phyloP scores from a whole-genome alignment of 257 asterid genomes.

The Solanum commersonii region DNA sequence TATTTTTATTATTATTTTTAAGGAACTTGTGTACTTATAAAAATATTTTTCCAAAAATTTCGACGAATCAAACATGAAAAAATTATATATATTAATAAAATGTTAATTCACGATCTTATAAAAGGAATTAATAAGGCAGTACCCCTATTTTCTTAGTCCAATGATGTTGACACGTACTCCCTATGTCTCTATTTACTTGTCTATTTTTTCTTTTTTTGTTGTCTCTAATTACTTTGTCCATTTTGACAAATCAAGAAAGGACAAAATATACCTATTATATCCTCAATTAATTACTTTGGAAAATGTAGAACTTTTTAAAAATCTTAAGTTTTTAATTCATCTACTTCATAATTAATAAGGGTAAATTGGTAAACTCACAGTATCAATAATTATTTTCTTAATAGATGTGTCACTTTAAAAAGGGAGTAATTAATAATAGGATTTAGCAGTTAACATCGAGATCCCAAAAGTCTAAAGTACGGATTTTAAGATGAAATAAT shows the following conservation, averaged over 20 bases:
- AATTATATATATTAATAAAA: not conserved
- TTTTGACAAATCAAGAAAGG: too few species aligned
- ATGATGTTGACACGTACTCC: not conserved
- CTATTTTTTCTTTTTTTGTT: too few species aligned
- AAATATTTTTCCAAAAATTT: too few species aligned
- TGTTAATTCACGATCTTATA: not conserved
- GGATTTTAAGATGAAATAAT: not conserved
- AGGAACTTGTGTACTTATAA: not conserved
- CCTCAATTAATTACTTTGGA: too few species aligned
- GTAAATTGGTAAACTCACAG: accelerated
- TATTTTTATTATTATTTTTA: too few species aligned
- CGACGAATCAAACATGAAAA: not conserved
- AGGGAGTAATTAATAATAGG: not conserved
- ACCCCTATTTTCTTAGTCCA: not conserved
- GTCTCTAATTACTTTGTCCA: accelerated
- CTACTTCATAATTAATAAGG: too few species aligned
- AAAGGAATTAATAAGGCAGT: not conserved
- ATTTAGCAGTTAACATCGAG: not conserved
- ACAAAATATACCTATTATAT: too few species aligned
- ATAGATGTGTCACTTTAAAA: too few species aligned
- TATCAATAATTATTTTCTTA: too few species aligned
- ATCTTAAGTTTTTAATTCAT: too few species aligned
- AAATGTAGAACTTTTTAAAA: too few species aligned
- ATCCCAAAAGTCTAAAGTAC: constrained; percentile 1
- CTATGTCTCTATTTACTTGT: too few species aligned